phyloP scores from a whole-genome alignment of 2,329 filamentous ascomycete species.

The Aspergillus pseudonomiae region DNA sequence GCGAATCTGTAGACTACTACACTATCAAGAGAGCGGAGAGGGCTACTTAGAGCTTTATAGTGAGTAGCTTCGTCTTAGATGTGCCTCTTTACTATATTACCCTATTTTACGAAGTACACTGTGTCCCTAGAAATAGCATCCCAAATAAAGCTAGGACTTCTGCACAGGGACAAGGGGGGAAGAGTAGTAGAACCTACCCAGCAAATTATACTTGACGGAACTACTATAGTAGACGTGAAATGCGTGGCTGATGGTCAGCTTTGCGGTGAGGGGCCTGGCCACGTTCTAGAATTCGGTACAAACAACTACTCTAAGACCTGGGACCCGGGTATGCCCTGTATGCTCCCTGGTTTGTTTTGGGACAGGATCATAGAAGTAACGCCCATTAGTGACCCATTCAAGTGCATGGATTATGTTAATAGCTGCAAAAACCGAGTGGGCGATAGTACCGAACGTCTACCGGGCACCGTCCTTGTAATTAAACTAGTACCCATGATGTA shows the following conservation, averaged over 20 bases:
- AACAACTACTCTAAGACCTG: neutral
- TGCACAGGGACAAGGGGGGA: neutral
- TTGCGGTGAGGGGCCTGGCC: neutral
- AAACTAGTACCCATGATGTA: neutral
- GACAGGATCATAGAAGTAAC: neutral
- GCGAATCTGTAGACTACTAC: no score
- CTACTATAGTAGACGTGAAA: neutral
- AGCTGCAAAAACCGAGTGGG: neutral
- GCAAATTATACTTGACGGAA: neutral
- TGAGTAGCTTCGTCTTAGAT: neutral
- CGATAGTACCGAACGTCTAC: neutral
- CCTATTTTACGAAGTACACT: neutral
- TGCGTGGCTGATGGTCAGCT: neutral
- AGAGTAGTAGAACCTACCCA: neutral
- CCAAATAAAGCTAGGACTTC: neutral
- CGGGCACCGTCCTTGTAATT: neutral
- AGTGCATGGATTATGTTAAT: neutral
- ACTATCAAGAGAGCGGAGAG: neutral
- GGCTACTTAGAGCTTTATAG: neutral
- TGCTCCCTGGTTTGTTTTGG: neutral
- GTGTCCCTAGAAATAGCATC: neutral
- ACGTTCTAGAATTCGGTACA: neutral
- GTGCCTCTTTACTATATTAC: neutral
- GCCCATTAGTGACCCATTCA: neutral
- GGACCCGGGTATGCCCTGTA: neutral